Evolutionary conservation across 768 basidiomycete species (phyloP), one percentile per base, ranked within the genome.

Genomic region (Gloeopeniophorella convolvens): DNA sequence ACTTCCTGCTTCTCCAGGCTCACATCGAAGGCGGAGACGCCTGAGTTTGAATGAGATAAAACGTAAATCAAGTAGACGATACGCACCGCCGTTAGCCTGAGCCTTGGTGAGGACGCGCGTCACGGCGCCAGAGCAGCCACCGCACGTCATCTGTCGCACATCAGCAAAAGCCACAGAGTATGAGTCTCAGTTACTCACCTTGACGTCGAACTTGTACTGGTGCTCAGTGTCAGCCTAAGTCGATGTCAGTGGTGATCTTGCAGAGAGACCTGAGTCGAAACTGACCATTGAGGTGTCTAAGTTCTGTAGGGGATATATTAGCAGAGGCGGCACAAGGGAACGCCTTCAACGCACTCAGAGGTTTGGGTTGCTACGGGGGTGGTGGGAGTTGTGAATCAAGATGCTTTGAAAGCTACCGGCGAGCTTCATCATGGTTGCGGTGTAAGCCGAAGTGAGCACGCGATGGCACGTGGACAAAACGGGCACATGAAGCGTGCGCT

Each of bases 91-190:
- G 11, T 37, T 33, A 13, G 51, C 13, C 51, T 86, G 76, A 4
- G 81, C 75, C 68, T 83, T 92, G 55, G 76, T 70, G 34, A 95
- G 73, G 12, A 81, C 91, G 24, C 87, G 80, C 23, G 69, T 73
- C 45, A 95, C 75, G 11, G 91, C 91, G 13, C 85, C 83, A 26
- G 89, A 90, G 71, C 91, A 95, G 23, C 91, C 91, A 24, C 66
- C 62, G 71, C 91, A 95, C 32, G 85, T 80, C 89, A 93, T 93
- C 89, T 90, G n/a, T 20, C 11, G 9, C 26, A n/a, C n/a, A n/a
- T n/a, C n/a, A n/a, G n/a, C n/a, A n/a, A n/a, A n/a, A n/a, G n/a
- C n/a, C n/a, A n/a, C n/a, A n/a, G n/a, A 53, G 34, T 23, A 42
- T 58, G 40, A 57, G 31, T 34, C 16, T 20, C 24, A 27, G 44